A percentile compares a stretch with the other conserved stretches of the same genome.
Evolutionary conservation across 495 filamentous ascomycete species (phyloP).

Genomic region (Hypoxylon subgilvum): DNA sequence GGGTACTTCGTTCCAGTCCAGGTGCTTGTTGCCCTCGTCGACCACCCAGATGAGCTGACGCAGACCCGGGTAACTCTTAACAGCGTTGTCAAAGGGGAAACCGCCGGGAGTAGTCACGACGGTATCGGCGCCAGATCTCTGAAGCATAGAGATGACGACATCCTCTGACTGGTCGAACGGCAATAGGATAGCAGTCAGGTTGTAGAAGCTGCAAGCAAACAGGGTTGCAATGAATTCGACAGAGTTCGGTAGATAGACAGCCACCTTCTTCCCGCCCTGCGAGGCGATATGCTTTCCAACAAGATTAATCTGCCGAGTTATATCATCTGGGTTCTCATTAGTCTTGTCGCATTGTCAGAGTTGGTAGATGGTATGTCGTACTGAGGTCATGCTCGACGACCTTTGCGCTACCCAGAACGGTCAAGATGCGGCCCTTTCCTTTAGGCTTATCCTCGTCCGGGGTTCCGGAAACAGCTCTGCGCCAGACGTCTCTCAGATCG

Average conservation of each 20-base stretch:
- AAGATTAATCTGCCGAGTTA: conserved; percentile 86
- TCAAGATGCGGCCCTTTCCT: conserved; percentile 76
- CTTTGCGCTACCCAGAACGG: conserved; percentile 76
- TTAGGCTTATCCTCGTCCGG: conserved; percentile 63
- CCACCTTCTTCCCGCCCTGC: conserved; percentile 76
- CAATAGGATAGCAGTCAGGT: conserved; percentile 76
- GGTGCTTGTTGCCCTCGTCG: conserved; percentile 86
- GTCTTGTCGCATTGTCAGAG: neutral
- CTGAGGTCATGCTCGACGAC: conserved; percentile 72
- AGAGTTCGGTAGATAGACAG: conserved; percentile 91
- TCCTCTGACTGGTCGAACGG: conserved; percentile 77
- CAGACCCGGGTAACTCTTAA: conserved; percentile 69
- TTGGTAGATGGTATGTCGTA: conserved; percentile 32
- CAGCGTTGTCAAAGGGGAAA: conserved; percentile 76
- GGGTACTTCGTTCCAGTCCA: conserved; percentile 86
- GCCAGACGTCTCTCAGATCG: conserved; percentile 93
- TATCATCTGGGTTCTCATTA: conserved; percentile 54
- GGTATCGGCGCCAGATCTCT: conserved; percentile 72
- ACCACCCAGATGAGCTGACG: conserved; percentile 91
- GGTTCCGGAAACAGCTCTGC: conserved; percentile 68
- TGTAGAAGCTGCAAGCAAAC: conserved; percentile 77
- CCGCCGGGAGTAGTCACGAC: conserved; percentile 87
- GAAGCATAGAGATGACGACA: conserved; percentile 70
- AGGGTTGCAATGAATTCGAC: conserved; percentile 77
- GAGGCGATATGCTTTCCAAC: conserved; percentile 76